Percentiles rank a stretch among this genome's conserved stretches.
Evolutionary conservation across 345 rosid species (phyloP).

Genomic region (Geranium brycei): DNA sequence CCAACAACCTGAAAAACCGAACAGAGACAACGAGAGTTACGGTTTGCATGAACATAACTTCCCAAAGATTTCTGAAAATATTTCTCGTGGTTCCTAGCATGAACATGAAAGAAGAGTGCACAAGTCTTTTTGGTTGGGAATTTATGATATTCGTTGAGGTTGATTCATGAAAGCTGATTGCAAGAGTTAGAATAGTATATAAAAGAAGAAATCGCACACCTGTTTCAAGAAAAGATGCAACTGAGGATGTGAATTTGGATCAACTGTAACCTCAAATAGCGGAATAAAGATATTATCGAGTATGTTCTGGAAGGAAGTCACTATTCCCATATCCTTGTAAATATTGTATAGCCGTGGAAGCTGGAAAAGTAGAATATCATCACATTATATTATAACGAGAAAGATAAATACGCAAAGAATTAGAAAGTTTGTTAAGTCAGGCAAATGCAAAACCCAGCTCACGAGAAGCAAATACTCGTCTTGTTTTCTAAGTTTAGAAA

Average conservation of each 20-base stretch:
- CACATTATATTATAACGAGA: too few species aligned
- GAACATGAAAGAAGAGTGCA: neutral
- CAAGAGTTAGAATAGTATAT: neutral
- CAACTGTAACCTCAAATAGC: constrained; percentile 88
- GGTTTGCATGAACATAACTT: too few species aligned
- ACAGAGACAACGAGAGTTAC: constrained; percentile 4
- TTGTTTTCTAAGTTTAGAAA: neutral
- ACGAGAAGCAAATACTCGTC: neutral
- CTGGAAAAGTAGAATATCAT: constrained; percentile 25
- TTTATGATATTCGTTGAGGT: too few species aligned
- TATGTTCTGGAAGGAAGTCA: constrained; percentile 97
- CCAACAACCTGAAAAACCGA: constrained; percentile 74
- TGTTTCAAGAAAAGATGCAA: constrained; percentile 91
- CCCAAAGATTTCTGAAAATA: too few species aligned
- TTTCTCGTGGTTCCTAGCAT: too few species aligned
- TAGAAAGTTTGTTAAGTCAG: too few species aligned
- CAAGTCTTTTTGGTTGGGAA: neutral
- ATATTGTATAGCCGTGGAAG: constrained; percentile 90
- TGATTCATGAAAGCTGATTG: neutral
- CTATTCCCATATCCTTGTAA: constrained; percentile 99
- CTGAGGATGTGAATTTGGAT: constrained; percentile 99
- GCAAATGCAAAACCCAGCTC: neutral
- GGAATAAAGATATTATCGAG: constrained; percentile 96
- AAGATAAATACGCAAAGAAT: neutral
- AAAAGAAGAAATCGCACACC: constrained; percentile 30